These are phyloP conservation scores for Colletotrichum sp. DNA, from an alignment of 2,329 filamentous ascomycete genomes.

Conservation along the genomic window DNA sequence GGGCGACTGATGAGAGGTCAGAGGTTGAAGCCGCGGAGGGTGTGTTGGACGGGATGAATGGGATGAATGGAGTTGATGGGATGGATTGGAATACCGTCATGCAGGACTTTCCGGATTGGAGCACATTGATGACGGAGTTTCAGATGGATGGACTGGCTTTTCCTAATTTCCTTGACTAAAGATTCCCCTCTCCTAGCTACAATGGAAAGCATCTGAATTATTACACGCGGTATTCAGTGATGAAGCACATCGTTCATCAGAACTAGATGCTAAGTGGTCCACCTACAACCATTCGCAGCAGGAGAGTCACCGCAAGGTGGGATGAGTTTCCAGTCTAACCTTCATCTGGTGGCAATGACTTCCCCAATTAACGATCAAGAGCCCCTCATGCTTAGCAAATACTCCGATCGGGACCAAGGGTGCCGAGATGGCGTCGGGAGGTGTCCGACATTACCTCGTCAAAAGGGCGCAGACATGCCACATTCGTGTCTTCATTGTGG, in stretches of 20 bases:
- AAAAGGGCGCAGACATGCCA: neutral
- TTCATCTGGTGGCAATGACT: too few species aligned
- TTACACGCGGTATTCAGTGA: neutral
- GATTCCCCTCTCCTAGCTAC: neutral
- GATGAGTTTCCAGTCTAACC: neutral
- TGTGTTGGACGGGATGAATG: neutral
- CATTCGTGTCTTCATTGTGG: constrained; percentile 7
- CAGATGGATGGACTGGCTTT: constrained; percentile 29
- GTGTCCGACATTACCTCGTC: neutral
- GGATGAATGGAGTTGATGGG: neutral
- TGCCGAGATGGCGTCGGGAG: neutral
- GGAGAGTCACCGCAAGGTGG: neutral
- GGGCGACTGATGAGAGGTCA: neutral
- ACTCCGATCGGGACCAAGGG: neutral
- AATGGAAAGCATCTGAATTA: neutral
- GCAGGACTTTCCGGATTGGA: constrained; percentile 31
- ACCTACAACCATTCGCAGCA: neutral
- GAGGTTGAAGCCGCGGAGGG: neutral
- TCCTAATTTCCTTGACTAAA: constrained; percentile 14
- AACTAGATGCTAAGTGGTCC: neutral
- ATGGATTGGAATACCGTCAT: constrained; percentile 2
- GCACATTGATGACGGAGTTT: constrained; percentile 32
- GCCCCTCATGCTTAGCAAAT: neutral
- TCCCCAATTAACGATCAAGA: too few species aligned
- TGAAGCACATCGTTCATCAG: neutral